These are phyloP conservation scores for Xylona heveae DNA, from an alignment of 495 filamentous ascomycete species.

Conservation along the genomic window DNA sequence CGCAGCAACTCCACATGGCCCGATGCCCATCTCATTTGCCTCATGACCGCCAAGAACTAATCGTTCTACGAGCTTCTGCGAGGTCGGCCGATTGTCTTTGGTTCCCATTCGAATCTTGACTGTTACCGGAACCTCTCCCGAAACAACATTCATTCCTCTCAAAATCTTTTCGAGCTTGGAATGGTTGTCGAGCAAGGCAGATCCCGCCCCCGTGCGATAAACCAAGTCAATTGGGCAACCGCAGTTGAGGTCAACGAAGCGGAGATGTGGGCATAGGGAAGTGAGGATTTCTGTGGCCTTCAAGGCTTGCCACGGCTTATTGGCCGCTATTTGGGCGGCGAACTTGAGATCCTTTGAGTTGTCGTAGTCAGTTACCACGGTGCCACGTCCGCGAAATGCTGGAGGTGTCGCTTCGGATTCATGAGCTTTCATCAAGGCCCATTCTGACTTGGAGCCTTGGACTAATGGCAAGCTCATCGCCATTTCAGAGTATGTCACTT, in stretches of 20 bases:
- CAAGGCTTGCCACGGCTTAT: slow-evolving; percentile 67
- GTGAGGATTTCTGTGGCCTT: slow-evolving; percentile 72
- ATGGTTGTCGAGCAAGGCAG: slow-evolving; percentile 72
- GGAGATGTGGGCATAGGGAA: slow-evolving; percentile 51
- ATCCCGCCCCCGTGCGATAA: slow-evolving; percentile 68
- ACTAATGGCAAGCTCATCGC: slow-evolving; percentile 78
- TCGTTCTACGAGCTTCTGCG: slow-evolving; percentile 61
- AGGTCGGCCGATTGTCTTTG: slow-evolving; percentile 54
- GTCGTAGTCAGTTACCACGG: slow-evolving; percentile 49
- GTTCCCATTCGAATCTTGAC: slow-evolving; percentile 91
- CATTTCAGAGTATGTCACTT: slow-evolving; percentile 96
- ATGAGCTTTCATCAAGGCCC: slow-evolving; percentile 84
- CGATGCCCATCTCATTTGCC: slow-evolving; percentile 31
- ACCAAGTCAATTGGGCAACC: slow-evolving; percentile 93
- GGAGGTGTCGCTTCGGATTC: slow-evolving; percentile 56
- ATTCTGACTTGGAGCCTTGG: slow-evolving; percentile 81
- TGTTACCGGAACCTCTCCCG: slow-evolving; percentile 68
- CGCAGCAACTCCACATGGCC: slow-evolving; percentile 64
- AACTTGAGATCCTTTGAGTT: slow-evolving; percentile 68
- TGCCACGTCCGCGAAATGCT: slow-evolving; percentile 18
- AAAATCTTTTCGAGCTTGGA: slow-evolving; percentile 80
- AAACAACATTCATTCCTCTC: slow-evolving; percentile 84
- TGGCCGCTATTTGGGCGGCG: slow-evolving; percentile 77
- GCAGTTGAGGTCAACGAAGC: slow-evolving; percentile 86
- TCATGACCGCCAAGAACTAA: slow-evolving; percentile 59